Percentiles rank a stretch among this genome's conserved stretches.
These are phyloP conservation scores for Podospora pseudocomata DNA, from an alignment of 495 filamentous ascomycete genomes.

Conservation along the genomic window DNA sequence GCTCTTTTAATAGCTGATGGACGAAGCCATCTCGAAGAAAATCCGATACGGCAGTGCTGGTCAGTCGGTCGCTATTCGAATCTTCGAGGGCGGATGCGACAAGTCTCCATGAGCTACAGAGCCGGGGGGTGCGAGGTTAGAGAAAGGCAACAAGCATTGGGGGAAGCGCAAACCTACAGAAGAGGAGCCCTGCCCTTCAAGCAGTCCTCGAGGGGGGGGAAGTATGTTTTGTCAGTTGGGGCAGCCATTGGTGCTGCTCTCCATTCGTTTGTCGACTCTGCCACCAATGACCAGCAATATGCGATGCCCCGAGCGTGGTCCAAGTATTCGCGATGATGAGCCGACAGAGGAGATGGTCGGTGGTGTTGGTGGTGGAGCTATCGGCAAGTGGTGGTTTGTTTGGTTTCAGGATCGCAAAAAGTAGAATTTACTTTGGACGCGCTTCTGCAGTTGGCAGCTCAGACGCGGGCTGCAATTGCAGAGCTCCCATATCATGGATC, in stretches of 20 bases:
- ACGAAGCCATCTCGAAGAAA: slow-evolving; percentile 68
- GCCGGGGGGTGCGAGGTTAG: slow-evolving; percentile 38
- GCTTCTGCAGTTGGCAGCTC: not conserved
- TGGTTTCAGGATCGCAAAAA: slow-evolving; percentile 1
- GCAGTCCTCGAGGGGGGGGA: slow-evolving; percentile 48
- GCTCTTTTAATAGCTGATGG: slow-evolving; percentile 60
- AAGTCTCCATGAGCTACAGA: slow-evolving; percentile 68
- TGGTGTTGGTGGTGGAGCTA: slow-evolving; percentile 2
- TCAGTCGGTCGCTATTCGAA: slow-evolving; percentile 44
- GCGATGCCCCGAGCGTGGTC: slow-evolving; percentile 11
- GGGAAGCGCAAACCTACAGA: slow-evolving; percentile 40
- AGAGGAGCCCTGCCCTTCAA: slow-evolving; percentile 43
- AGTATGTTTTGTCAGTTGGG: slow-evolving; percentile 45
- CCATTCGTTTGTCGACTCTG: slow-evolving; percentile 27
- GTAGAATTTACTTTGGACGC: slow-evolving; percentile 14
- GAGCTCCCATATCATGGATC: not conserved
- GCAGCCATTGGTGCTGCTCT: slow-evolving; percentile 64
- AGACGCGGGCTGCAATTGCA: slow-evolving; percentile 18
- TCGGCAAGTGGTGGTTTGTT: not conserved
- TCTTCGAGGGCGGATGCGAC: slow-evolving; percentile 64
- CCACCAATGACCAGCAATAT: slow-evolving; percentile 9
- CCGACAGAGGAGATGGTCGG: not conserved
- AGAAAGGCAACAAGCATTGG: not conserved
- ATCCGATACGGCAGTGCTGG: slow-evolving; percentile 48
- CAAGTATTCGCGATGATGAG: not conserved